phyloP scores from a whole-genome alignment of 371 early-diverging fungal genomes.

The Mortierella sp. region DNA sequence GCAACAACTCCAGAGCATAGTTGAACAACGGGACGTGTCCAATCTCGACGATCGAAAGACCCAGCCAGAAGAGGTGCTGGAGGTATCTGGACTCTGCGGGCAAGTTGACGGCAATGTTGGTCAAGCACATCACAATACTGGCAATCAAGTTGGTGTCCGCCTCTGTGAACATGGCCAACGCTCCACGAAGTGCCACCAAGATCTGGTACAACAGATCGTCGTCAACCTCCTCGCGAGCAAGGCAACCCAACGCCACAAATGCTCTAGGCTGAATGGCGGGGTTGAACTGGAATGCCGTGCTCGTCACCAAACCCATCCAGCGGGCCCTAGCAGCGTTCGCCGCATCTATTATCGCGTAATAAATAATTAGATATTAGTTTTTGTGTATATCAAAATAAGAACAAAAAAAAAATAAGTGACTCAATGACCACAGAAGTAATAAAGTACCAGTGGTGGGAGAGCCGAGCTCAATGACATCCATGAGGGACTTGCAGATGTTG shows the following conservation, averaged over 20 bases:
- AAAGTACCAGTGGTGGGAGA: slow-evolving; percentile 78
- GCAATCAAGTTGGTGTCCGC: slow-evolving; percentile 81
- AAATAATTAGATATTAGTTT: not conserved
- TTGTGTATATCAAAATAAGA: not conserved
- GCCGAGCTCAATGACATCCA: slow-evolving; percentile 84
- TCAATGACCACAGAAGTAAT: not conserved
- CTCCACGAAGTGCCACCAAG: slow-evolving; percentile 87
- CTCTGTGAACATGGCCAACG: slow-evolving; percentile 87
- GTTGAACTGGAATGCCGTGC: slow-evolving; percentile 94
- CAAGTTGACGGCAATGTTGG: slow-evolving; percentile 87
- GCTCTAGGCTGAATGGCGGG: slow-evolving; percentile 95
- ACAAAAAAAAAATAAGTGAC: not conserved
- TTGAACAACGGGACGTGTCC: slow-evolving; percentile 84
- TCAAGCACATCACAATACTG: slow-evolving; percentile 90
- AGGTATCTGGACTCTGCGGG: slow-evolving; percentile 86
- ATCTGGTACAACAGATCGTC: slow-evolving; percentile 92
- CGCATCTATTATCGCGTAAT: slow-evolving; percentile 61
- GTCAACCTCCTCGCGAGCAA: slow-evolving; percentile 90
- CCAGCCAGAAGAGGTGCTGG: slow-evolving; percentile 91
- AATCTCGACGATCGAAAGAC: slow-evolving; percentile 86
- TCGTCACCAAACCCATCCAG: slow-evolving; percentile 93
- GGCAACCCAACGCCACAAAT: slow-evolving; percentile 90
- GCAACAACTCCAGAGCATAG: slow-evolving; percentile 78
- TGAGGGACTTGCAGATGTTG: slow-evolving; percentile 81
- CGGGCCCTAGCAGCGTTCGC: slow-evolving; percentile 89